These are phyloP conservation scores for Hydnomerulius pinastri DNA, from an alignment of 768 basidiomycete species.

Conservation along the genomic window DNA sequence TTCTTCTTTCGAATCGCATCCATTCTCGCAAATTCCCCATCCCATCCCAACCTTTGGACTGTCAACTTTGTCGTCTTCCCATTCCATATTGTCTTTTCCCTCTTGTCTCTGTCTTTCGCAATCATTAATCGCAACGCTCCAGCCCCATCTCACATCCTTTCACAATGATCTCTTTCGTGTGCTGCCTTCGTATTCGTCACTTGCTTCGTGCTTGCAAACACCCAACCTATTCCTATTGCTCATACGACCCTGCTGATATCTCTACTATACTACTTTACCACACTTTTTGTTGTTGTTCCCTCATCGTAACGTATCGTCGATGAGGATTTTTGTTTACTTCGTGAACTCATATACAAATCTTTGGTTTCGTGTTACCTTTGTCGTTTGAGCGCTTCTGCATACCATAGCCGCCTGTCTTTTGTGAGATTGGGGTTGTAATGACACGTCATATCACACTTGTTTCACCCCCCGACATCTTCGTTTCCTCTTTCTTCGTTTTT, in stretches of 20 bases:
- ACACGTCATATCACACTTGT: too few species aligned
- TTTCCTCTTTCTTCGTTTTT: conserved; percentile 7
- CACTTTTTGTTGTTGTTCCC: conserved; percentile 7
- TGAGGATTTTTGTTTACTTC: too few species aligned
- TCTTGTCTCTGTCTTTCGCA: conserved; percentile 22
- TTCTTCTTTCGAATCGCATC: conserved; percentile 29
- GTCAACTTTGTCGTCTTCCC: conserved; percentile 12
- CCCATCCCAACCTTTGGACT: conserved; percentile 11
- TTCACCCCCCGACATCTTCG: too few species aligned
- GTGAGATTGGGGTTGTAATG: too few species aligned
- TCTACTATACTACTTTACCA: conserved; percentile 35
- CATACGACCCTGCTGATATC: conserved; percentile 31
- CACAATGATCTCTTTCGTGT: conserved; percentile 15
- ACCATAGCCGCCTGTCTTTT: too few species aligned
- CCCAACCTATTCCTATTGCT: conserved; percentile 29
- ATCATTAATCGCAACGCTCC: conserved; percentile 35
- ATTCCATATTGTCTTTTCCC: conserved; percentile 31
- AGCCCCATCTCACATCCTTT: conserved; percentile 18
- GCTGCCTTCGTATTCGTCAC: conserved; percentile 9
- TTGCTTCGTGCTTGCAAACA: conserved; percentile 23
- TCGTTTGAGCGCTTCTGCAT: too few species aligned
- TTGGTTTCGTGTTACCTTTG: too few species aligned
- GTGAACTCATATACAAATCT: too few species aligned
- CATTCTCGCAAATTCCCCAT: conserved; percentile 22
- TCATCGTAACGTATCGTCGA: conserved; percentile 4